Base-by-base conservation (phyloP, 306 rosid genomes). In the Fragaria iinumae region DNA sequence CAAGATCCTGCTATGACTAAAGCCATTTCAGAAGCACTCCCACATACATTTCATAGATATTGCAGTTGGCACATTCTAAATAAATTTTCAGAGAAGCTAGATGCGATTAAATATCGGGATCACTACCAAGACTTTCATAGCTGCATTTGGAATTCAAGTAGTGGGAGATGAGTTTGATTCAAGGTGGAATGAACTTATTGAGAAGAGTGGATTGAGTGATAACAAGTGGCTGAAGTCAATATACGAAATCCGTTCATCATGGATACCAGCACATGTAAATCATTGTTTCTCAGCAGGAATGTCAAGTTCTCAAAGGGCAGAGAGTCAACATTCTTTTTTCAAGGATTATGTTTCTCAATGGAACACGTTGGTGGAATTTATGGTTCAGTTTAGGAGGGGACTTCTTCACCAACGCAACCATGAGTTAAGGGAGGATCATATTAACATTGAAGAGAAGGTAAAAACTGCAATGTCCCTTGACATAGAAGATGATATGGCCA, bases 1-100 rank as follows among this genome's bases (percentile, higher is more conserved):
- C 75, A 49, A 71, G 60, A 68, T 68, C 27, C 45, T 11, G 27
- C 44, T 11, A 47, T 49, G 44, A 27, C 75, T 23, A 71, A 27
- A 49, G 75, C 62, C 0, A 71, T 49, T 6, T 0, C 60, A 10
- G 23, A 71, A 71, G 41, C 11, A 23, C 6, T 71, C 18, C 63
- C 8, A 47, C 29, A 16, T 0, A 48, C 55, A 11, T 43, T 59
- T 59, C 41, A 38, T 38, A 38, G 41, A 38, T 38, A 38, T 38
- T 38, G 41, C 7, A 38, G 41, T 38, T 38, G 65, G 18, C 18
- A 11, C 36, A 59, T 59, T 21, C 5, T 59, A 3, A 59, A 59
- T 25, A 59, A 59, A 23, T 10, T 59, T 23, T 59, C 17, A 11
- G 17, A 59, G 14, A 59, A 25, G 32, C 5, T 59, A 59, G 65